Evolutionary conservation across 2,329 filamentous ascomycete genomes (phyloP).

Genomic region (Alternaria atra): DNA sequence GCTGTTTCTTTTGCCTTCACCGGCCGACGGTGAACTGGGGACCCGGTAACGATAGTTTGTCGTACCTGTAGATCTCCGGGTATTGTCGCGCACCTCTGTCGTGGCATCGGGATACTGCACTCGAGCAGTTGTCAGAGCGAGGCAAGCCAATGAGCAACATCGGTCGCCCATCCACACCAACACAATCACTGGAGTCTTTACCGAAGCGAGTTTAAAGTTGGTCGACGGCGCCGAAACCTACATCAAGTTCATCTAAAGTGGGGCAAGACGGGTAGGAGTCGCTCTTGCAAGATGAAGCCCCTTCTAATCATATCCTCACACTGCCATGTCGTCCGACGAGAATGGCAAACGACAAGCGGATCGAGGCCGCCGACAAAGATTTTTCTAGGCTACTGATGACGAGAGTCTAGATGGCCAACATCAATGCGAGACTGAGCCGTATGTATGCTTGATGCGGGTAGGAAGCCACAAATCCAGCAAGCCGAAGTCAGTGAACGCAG

Average conservation of each 20-base stretch:
- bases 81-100: not conserved
- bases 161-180: not conserved
- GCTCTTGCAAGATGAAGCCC: not conserved
- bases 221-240: not conserved
- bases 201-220: not conserved
- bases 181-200: not conserved
- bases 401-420: no score
- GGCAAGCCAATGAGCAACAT: not conserved
- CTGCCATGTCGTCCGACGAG: no score
- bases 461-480: not conserved
- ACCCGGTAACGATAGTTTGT: not conserved
- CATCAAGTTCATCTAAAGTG: not conserved
- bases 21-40: conserved; percentile 2
- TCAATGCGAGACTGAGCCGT: no score
- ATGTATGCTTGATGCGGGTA: not conserved
- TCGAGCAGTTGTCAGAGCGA: not conserved
- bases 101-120: not conserved
- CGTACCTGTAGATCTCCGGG: not conserved
- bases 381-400: no score
- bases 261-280: not conserved
- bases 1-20: not conserved
- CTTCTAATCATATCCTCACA: not conserved
- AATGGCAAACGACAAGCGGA: no score
- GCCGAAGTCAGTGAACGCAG: not conserved
- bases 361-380: no score